phyloP scores from a whole-genome alignment of 495 filamentous ascomycete genomes.

The Podospora pseudocomata region DNA sequence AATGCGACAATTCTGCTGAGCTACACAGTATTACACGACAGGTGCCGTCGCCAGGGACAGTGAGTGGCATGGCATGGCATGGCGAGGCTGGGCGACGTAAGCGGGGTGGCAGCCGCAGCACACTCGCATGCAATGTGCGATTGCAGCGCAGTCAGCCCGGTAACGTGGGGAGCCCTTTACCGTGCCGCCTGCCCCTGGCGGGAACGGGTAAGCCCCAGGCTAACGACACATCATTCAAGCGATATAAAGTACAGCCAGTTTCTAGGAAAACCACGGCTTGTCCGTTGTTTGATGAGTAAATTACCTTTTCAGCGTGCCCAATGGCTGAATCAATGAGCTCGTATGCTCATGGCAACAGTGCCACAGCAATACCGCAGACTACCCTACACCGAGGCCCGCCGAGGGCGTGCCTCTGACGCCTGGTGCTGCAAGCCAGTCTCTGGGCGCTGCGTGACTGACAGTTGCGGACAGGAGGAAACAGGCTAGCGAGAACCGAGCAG shows the following conservation, averaged over 20 bases:
- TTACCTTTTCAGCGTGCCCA: background rate
- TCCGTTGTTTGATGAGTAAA: background rate
- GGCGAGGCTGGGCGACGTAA: background rate
- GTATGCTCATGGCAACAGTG: background rate
- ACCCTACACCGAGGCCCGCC: background rate
- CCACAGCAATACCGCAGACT: background rate
- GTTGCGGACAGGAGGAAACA: background rate
- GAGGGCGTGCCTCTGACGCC: background rate
- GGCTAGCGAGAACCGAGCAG: background rate
- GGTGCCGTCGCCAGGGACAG: background rate
- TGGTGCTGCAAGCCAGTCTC: background rate
- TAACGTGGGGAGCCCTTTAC: conserved; percentile 10
- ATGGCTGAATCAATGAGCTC: background rate
- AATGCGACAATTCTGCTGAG: background rate
- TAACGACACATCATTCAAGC: conserved; percentile 14
- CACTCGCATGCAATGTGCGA: background rate
- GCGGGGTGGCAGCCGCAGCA: conserved; percentile 5
- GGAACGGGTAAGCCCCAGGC: conserved; percentile 10
- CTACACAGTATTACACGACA: background rate
- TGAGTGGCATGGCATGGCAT: background rate
- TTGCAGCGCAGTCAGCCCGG: background rate
- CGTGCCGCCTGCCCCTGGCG: conserved; percentile 8
- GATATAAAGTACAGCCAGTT: background rate
- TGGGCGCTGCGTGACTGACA: background rate
- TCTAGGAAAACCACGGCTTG: background rate